These are phyloP conservation scores for Yarrowia galli DNA, from an alignment of 1,139 yeast species.

Conservation along the genomic window DNA sequence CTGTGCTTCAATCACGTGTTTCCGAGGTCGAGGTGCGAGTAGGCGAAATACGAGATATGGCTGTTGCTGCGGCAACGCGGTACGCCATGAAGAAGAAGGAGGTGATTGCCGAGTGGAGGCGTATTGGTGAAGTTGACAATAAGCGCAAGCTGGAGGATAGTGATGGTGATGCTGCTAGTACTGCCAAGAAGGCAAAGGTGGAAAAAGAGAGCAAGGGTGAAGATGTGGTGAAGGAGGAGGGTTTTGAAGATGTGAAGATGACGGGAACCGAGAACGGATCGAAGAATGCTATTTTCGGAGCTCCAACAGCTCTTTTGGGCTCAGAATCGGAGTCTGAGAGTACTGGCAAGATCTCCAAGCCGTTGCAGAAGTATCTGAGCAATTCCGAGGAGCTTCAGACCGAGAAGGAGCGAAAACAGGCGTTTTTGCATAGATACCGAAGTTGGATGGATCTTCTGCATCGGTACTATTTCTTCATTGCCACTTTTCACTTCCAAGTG, in stretches of 20 bases:
- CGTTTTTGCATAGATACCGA: constrained; percentile 45
- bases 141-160: constrained; percentile 8
- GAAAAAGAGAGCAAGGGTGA: constrained; percentile 31
- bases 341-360: constrained; percentile 38
- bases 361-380: constrained; percentile 17
- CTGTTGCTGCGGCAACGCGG: constrained; percentile 8
- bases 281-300: not conserved
- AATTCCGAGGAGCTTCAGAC: constrained; percentile 37
- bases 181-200: not conserved
- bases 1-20: constrained; percentile 55
- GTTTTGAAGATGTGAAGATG: not conserved
- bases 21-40: constrained; percentile 50
- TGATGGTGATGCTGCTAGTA: not conserved
- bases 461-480: constrained; percentile 78
- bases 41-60: constrained; percentile 30
- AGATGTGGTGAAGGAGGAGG: constrained; percentile 11
- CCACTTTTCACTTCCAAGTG: constrained; percentile 76
- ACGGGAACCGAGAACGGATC: not conserved
- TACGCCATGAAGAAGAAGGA: constrained; percentile 16
- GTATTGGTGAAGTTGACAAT: constrained; percentile 27
- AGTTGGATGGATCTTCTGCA: constrained; percentile 70
- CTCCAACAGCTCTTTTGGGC: constrained; percentile 42
- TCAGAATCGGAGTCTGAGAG: constrained; percentile 47
- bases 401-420: constrained; percentile 36
- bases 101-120: not conserved